These are phyloP conservation scores for Coprinopsis strossmayeri DNA, from an alignment of 768 basidiomycete genomes.

Conservation along the genomic window DNA sequence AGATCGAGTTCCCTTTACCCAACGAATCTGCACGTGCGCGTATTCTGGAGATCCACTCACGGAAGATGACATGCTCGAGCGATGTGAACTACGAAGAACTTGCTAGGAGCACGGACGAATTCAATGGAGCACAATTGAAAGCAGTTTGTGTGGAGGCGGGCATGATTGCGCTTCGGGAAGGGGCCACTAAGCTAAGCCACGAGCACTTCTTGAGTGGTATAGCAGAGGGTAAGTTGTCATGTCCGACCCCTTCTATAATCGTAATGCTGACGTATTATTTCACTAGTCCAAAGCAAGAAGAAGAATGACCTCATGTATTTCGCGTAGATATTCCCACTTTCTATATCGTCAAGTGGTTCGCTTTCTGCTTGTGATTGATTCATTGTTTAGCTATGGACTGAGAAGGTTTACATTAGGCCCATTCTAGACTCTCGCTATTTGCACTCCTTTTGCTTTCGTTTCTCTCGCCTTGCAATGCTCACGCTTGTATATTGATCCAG, in stretches of 20 bases:
- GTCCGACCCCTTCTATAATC: constrained; percentile 1
- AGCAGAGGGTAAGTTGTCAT: constrained; percentile 57
- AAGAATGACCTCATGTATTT: constrained; percentile 98
- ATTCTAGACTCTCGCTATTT: background rate
- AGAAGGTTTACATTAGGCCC: too few species aligned
- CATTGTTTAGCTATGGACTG: too few species aligned
- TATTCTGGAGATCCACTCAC: constrained; percentile 93
- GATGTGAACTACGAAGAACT: constrained; percentile 98
- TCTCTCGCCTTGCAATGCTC: background rate
- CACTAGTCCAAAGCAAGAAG: constrained; percentile 95
- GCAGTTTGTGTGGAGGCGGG: constrained; percentile 99
- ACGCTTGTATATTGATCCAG: background rate
- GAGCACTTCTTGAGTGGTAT: constrained; percentile 96
- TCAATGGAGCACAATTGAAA: constrained; percentile 95
- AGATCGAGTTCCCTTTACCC: constrained; percentile 97
- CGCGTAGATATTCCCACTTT: constrained; percentile 43
- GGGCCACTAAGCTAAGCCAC: constrained; percentile 80
- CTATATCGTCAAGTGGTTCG: constrained; percentile 1
- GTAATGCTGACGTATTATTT: constrained; percentile 16
- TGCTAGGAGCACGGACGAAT: constrained; percentile 95
- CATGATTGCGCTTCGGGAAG: constrained; percentile 96
- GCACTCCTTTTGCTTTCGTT: background rate
- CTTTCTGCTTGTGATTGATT: too few species aligned
- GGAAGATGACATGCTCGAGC: constrained; percentile 84
- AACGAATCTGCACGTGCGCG: constrained; percentile 94